A percentile compares a stretch with the other conserved stretches of the same genome.
phyloP scores from a whole-genome alignment of 768 basidiomycete genomes.

The Russula sp. region DNA sequence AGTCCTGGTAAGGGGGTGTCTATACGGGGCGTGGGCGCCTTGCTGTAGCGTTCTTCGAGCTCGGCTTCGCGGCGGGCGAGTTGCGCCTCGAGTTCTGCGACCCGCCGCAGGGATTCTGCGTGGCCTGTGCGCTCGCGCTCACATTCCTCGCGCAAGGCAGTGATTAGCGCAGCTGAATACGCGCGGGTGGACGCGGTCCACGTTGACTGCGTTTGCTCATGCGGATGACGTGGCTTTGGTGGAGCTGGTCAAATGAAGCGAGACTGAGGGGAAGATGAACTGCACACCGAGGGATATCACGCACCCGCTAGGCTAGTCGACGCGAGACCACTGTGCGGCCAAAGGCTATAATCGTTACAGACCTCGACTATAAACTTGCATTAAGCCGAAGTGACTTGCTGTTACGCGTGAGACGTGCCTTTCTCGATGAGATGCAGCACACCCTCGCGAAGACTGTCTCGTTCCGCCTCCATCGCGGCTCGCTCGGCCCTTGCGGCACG shows the following conservation, averaged over 20 bases:
- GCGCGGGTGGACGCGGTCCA: conserved; percentile 27
- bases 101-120: conserved; percentile 37
- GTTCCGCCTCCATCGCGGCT: conserved; percentile 41
- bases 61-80: conserved; percentile 54
- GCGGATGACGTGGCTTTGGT: conserved; percentile 9
- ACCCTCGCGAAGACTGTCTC: conserved; percentile 49
- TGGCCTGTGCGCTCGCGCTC: conserved; percentile 39
- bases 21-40: neutral
- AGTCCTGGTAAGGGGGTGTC: conserved; percentile 9
- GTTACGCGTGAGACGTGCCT: conserved; percentile 37
- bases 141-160: conserved; percentile 38
- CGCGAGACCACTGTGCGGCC: conserved; percentile 21
- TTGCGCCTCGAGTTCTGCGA: conserved; percentile 45
- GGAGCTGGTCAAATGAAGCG: neutral
- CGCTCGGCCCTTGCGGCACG: conserved; percentile 18
- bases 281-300: neutral
- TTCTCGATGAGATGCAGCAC: conserved; percentile 51
- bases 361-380: conserved; percentile 18
- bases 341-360: conserved; percentile 22
- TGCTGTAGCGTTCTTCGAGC: conserved; percentile 33
- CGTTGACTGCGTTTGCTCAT: conserved; percentile 25
- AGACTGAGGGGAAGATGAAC: neutral
- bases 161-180: conserved; percentile 43
- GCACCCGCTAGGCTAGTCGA: conserved; percentile 7
- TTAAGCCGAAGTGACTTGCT: neutral